Conservation (phyloP, 2,329 filamentous ascomycete genomes). For the Pseudocercospora musae region DNA sequence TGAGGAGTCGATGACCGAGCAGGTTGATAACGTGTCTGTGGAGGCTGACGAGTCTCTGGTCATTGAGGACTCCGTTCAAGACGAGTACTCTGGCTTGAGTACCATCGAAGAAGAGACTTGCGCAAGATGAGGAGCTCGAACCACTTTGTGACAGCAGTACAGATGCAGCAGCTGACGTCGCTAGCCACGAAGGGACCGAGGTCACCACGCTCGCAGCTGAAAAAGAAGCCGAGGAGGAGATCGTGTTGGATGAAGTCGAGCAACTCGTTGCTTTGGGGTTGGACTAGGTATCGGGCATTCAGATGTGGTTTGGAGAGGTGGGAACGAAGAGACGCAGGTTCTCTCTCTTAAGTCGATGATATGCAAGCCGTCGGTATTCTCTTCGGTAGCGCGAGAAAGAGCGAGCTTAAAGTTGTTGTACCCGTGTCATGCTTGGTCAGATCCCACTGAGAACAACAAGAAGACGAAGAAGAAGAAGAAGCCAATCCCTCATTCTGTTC, state of each 20-base stretch:
- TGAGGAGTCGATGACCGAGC: neutral
- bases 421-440: too few species aligned
- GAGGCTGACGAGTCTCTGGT: neutral
- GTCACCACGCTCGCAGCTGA: neutral
- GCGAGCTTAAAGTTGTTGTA: too few species aligned
- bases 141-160: neutral
- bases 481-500: too few species aligned
- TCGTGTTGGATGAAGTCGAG: neutral
- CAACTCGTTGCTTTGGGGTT: neutral
- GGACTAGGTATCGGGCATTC: too few species aligned
- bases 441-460: too few species aligned
- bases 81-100: neutral
- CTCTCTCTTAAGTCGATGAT: neutral
- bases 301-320: too few species aligned
- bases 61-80: neutral
- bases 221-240: neutral
- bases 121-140: neutral
- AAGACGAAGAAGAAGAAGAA: too few species aligned
- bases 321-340: too few species aligned
- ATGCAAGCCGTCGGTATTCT: neutral
- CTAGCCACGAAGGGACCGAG: neutral
- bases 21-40: too few species aligned
- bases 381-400: too few species aligned
- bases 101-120: neutral
- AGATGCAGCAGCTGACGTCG: too few species aligned